Percentiles rank a stretch among this genome's conserved stretches.
phyloP scores from a whole-genome alignment of 2,329 filamentous ascomycete species.

The Emericellopsis atlantica region DNA sequence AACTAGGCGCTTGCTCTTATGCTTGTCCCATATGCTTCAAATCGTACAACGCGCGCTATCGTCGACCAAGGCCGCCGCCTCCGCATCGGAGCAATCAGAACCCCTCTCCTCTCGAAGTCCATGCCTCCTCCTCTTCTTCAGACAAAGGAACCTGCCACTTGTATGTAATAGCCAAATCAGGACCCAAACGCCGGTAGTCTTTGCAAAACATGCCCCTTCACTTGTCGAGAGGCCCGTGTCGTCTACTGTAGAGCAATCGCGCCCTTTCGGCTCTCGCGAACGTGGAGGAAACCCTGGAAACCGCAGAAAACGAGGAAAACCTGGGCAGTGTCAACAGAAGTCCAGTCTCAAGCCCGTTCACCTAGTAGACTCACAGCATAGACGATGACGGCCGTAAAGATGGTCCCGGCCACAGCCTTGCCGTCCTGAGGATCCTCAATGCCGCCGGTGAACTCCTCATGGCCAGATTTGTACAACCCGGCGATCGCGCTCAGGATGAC shows the following conservation, averaged over 20 bases:
- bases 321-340: slow-evolving; percentile 29
- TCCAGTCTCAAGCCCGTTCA: neutral
- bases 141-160: neutral
- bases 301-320: slow-evolving; percentile 86
- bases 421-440: slow-evolving; percentile 61
- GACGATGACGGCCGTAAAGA: slow-evolving; percentile 79
- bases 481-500: slow-evolving; percentile 52
- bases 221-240: neutral
- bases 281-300: slow-evolving; percentile 75
- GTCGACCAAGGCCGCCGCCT: no score
- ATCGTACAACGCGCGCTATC: no score
- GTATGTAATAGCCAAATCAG: neutral
- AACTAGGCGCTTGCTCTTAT: no score
- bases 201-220: neutral
- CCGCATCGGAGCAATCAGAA: no score
- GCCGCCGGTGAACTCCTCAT: slow-evolving; percentile 74
- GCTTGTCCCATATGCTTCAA: no score
- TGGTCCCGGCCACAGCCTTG: slow-evolving; percentile 65
- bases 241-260: slow-evolving; percentile 59
- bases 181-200: neutral
- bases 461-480: slow-evolving; percentile 63
- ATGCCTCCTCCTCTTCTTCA: neutral
- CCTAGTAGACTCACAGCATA: slow-evolving; percentile 58
- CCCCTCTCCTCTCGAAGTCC: neutral
- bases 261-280: slow-evolving; percentile 70